Percentiles rank a stretch among this genome's conserved stretches.
Conservation (phyloP, 345 rosid genomes). For the Erysimum cheiranthoides region DNA sequence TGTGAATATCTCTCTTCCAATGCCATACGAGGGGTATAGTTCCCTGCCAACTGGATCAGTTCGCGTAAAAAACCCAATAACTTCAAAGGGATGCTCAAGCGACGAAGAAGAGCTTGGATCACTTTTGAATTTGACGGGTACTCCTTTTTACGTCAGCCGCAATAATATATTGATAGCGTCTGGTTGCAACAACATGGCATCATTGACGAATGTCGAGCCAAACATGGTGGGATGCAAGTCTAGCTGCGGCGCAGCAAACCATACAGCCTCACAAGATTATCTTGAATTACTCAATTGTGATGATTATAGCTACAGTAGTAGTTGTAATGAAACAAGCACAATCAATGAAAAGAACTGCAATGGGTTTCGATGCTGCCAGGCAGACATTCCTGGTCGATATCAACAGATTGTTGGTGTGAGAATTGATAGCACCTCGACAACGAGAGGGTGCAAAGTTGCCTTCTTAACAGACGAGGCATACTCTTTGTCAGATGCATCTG, state of each 20-base stretch:
- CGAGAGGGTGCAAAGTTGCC: background rate
- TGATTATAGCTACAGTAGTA: background rate
- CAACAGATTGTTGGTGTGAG: background rate
- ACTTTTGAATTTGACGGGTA: slow-evolving; percentile 20
- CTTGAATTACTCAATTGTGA: background rate
- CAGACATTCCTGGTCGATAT: background rate
- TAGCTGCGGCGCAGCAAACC: slow-evolving; percentile 16
- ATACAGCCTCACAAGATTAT: background rate
- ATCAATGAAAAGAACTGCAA: background rate
- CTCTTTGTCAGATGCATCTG: background rate
- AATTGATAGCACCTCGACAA: background rate
- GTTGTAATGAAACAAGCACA: background rate
- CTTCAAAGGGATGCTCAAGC: slow-evolving; percentile 7
- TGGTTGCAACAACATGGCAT: slow-evolving; percentile 39
- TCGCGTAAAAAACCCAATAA: background rate
- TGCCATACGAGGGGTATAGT: background rate
- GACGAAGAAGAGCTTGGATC: background rate
- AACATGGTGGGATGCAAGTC: slow-evolving; percentile 47
- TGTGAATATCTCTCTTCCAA: slow-evolving; percentile 24
- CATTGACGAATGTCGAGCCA: background rate
- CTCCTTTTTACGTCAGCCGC: background rate
- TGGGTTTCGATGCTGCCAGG: slow-evolving; percentile 48
- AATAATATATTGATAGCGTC: slow-evolving; percentile 35
- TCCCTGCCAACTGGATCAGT: background rate
- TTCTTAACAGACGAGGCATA: background rate